These are phyloP conservation scores for Fusarium buharicum DNA, from an alignment of 2,329 filamentous ascomycete genomes.

Conservation along the genomic window DNA sequence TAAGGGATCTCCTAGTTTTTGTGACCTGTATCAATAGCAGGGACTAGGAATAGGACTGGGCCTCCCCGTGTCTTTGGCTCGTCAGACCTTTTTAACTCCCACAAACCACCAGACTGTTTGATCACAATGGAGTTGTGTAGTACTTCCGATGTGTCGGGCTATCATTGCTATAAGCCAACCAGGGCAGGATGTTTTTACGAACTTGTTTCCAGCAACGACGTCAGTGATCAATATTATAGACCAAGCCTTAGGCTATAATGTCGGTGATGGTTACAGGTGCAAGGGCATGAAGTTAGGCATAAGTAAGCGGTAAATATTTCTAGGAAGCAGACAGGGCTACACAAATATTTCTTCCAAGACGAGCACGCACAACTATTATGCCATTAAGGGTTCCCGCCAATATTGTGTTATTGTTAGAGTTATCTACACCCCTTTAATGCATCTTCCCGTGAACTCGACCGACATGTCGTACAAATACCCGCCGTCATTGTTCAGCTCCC, in stretches of 20 bases:
- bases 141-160: background rate
- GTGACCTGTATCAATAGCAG: too few species aligned
- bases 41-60: too few species aligned
- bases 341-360: background rate
- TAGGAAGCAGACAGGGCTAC: background rate
- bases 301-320: background rate
- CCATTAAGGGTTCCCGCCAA: background rate
- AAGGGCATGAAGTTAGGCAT: background rate
- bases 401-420: background rate
- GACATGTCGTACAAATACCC: slow-evolving; percentile 22
- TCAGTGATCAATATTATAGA: background rate
- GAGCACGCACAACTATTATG: background rate
- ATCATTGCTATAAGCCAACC: background rate
- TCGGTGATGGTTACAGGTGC: background rate
- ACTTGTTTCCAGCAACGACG: background rate
- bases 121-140: background rate
- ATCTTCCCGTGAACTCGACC: slow-evolving; percentile 25
- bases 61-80: too few species aligned
- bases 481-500: slow-evolving; percentile 15
- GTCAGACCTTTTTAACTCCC: background rate
- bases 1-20: too few species aligned
- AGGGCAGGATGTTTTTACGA: background rate
- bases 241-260: background rate
- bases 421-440: slow-evolving; percentile 15
- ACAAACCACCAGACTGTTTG: background rate